Conservation (phyloP, 495 filamentous ascomycete species). For the Emericellopsis terricola region DNA sequence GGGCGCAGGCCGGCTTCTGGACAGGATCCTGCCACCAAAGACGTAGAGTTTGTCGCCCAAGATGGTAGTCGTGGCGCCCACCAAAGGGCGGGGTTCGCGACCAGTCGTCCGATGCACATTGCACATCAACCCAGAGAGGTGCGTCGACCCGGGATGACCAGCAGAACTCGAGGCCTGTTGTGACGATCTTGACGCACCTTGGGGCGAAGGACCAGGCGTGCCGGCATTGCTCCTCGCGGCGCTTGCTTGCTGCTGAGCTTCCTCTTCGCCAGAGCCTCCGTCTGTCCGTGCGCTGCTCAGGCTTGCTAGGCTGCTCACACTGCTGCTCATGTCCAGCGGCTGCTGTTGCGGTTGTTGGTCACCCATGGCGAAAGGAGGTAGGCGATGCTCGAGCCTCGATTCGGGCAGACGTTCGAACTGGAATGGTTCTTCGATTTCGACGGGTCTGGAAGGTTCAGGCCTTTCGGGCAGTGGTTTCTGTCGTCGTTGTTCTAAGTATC, state of each 20-base stretch:
- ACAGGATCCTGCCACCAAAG: constrained; percentile 80
- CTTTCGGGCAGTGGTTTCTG: too few species aligned
- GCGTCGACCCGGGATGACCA: constrained; percentile 17
- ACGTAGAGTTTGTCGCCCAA: constrained; percentile 90
- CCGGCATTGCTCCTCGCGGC: constrained; percentile 28
- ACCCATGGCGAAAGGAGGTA: too few species aligned
- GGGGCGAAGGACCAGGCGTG: constrained; percentile 22
- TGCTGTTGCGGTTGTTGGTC: not conserved
- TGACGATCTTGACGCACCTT: constrained; percentile 10
- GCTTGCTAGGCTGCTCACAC: constrained; percentile 35
- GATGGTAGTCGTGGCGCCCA: constrained; percentile 90
- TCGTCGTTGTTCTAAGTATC: too few species aligned
- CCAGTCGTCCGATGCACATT: constrained; percentile 86
- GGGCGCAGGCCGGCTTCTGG: constrained; percentile 55
- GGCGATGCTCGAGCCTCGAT: too few species aligned
- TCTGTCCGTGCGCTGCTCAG: constrained; percentile 15
- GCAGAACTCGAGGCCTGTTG: constrained; percentile 13
- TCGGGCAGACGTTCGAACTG: too few species aligned
- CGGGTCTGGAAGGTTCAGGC: too few species aligned
- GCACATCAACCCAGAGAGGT: constrained; percentile 78
- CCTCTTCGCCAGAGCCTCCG: constrained; percentile 7
- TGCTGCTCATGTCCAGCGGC: constrained; percentile 24
- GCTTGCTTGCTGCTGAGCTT: constrained; percentile 22
- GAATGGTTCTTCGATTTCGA: too few species aligned
- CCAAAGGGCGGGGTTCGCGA: constrained; percentile 72